Base-by-base conservation (phyloP, 2,329 filamentous ascomycete genomes). In the Huntiella abstrusa region DNA sequence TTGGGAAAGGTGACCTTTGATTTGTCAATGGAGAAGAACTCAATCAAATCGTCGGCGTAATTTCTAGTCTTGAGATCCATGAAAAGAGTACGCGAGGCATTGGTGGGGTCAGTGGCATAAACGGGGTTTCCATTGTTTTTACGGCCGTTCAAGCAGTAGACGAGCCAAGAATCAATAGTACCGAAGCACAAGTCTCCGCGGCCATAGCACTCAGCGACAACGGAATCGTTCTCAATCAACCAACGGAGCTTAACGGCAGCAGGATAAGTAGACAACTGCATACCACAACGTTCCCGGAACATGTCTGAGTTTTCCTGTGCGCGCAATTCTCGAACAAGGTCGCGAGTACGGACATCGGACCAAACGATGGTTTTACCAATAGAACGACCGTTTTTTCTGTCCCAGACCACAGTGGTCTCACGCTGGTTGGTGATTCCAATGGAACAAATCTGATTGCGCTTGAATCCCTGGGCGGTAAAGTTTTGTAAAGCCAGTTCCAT, bases 1-100 rank as follows among this genome's bases (percentile, higher is more conserved):
- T 78, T 75, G n/a, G 86, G 86, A 10, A 94, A 67, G 43, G 72
- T 68, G 37, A 92, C 65, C 60, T 87, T 88, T 46, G 66, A 69
- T 42, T 55, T 59, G 55, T 75, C 70, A 51, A 94, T 71, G 40
- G 73, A 74, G 62, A 93, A 93, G 64, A 92, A 93, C 17, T 75
- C 64, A 19, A 93, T 65, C 19, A 93, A 70, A 36, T 69, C 69
- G 48, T 85, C 75, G 58, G 88, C 83, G 61, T 93, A 94, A 55
- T 86, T 61, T 49, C 85, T 69, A 8, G 78, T 87, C 54, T 77
- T 71, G 46, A 94, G 69, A 62, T 93, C 85, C 80, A 93, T 87
- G 62, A 94, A 91, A 85, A 93, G 92, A 51, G 86, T 94, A 56
- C 86, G 70, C 45, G 82, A 88, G 15, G 86, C 86, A 59, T 94